Conservation (phyloP, 2,329 filamentous ascomycete species). For the Neocucurbitaria cava region DNA sequence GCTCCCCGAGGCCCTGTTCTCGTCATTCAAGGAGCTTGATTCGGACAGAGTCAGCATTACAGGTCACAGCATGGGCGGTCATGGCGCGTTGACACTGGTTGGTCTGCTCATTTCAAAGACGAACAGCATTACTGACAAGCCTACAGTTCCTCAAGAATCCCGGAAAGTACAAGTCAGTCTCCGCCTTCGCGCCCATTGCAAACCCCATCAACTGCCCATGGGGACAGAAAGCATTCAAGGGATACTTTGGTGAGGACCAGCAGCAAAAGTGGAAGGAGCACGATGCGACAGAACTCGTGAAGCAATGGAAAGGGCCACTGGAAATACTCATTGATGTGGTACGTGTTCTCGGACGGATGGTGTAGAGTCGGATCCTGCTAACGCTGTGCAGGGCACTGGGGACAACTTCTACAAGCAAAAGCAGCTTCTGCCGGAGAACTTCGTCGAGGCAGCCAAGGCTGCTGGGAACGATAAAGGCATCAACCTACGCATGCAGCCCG, state of each 20-base stretch:
- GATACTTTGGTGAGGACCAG: constrained; percentile 82
- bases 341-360: constrained; percentile 45
- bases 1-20: constrained; percentile 79
- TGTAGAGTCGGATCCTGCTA: neutral
- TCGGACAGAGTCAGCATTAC: constrained; percentile 76
- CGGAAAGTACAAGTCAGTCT: constrained; percentile 85
- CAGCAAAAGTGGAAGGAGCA: constrained; percentile 82
- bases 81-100: constrained; percentile 86
- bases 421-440: constrained; percentile 93
- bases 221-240: constrained; percentile 93
- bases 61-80: constrained; percentile 96
- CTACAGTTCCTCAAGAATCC: constrained; percentile 83
- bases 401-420: constrained; percentile 97
- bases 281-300: constrained; percentile 89
- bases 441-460: constrained; percentile 79
- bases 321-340: constrained; percentile 88
- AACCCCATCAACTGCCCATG: constrained; percentile 88
- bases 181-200: constrained; percentile 86
- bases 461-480: constrained; percentile 74
- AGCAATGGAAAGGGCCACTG: constrained; percentile 73
- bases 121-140: constrained; percentile 6
- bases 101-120: constrained; percentile 1
- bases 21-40: constrained; percentile 76
- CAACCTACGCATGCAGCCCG: constrained; percentile 82
- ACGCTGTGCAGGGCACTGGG: constrained; percentile 72